phyloP scores from a whole-genome alignment of 2,329 filamentous ascomycete species.

The Beauveria rudraprayagi region DNA sequence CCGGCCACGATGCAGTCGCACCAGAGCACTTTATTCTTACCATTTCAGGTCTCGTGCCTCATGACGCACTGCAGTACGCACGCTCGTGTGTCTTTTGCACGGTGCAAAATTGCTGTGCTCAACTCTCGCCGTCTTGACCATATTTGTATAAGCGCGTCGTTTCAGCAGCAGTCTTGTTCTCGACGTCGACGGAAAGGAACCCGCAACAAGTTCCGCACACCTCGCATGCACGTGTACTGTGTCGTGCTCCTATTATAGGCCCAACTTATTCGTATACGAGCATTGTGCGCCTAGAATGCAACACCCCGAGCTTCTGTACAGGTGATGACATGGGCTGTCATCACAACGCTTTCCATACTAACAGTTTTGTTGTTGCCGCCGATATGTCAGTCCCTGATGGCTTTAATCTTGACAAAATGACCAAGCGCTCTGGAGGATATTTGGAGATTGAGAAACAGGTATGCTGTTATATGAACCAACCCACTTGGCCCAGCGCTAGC shows the following conservation, averaged over 20 bases:
- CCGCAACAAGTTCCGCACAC: not conserved
- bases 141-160: not conserved
- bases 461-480: not conserved
- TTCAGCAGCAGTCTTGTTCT: not conserved
- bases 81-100: not conserved
- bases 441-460: not conserved
- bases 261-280: not conserved
- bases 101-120: not conserved
- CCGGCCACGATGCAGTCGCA: not conserved
- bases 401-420: not conserved
- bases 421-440: not conserved
- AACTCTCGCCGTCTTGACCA: not conserved
- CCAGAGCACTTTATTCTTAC: not conserved
- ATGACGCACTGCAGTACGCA: not conserved
- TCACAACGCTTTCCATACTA: not conserved
- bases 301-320: not conserved
- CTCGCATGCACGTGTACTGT: not conserved
- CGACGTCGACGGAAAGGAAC: not conserved
- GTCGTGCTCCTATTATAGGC: not conserved
- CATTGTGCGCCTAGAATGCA: not conserved
- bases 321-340: not conserved
- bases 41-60: slow-evolving; percentile 1
- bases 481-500: not conserved
- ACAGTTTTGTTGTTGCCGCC: not conserved
- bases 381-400: not conserved